Conservation (phyloP, 2,329 filamentous ascomycete species). For the Talaromyces sp. region DNA sequence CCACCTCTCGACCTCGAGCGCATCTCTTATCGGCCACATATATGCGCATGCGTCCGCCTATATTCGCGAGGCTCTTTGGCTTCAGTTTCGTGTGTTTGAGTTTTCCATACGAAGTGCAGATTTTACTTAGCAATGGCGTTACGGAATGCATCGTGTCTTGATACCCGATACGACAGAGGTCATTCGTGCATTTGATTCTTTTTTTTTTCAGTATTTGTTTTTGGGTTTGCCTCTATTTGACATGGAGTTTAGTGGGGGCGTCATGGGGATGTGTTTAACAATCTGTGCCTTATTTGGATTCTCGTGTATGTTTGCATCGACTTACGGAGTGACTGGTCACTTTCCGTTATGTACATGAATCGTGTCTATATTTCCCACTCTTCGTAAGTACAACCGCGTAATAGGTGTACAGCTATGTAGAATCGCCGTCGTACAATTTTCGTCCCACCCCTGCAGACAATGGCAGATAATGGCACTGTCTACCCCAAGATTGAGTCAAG, state of each 20-base stretch:
- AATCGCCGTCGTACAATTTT: background rate
- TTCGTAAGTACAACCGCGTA: background rate
- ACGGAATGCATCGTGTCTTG: slow-evolving; percentile 17
- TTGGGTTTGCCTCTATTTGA: background rate
- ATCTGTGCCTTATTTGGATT: background rate
- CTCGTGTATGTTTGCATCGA: slow-evolving; percentile 4
- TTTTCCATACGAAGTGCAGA: background rate
- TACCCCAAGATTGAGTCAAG: background rate
- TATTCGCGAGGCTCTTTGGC: background rate
- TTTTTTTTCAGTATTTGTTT: background rate
- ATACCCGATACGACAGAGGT: slow-evolving; percentile 18
- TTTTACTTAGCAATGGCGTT: slow-evolving; percentile 17
- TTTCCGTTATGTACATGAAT: slow-evolving; percentile 4
- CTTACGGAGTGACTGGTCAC: slow-evolving; percentile 14
- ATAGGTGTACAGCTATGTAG: background rate
- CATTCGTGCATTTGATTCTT: slow-evolving; percentile 6
- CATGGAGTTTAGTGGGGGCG: background rate
- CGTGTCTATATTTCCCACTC: slow-evolving; percentile 6
- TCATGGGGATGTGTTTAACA: background rate
- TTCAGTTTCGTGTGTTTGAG: background rate
- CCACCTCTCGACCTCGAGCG: background rate
- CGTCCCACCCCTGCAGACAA: background rate
- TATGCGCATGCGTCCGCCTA: background rate
- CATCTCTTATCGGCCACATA: background rate
- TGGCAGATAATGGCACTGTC: background rate